Evolutionary conservation across 73 alveolate genomes (phyloP).

Genomic region (Halteria grandinella): DNA sequence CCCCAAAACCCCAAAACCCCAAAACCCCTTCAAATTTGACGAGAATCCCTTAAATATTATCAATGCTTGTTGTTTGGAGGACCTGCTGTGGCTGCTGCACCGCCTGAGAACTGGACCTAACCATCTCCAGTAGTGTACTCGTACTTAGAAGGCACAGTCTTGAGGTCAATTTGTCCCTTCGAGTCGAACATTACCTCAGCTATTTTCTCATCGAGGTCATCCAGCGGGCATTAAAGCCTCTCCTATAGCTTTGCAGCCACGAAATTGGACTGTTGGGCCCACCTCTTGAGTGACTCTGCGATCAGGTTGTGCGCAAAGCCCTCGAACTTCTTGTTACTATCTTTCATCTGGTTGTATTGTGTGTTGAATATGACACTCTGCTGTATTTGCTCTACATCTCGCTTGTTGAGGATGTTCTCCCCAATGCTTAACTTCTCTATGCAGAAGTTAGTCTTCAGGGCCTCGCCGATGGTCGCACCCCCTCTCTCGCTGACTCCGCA

Average conservation of each 20-base stretch:
- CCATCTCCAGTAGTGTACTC: conserved; percentile 69
- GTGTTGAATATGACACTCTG: conserved; percentile 76
- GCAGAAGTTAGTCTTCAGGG: conserved; percentile 75
- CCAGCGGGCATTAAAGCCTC: conserved; percentile 64
- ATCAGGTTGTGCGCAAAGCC: conserved; percentile 77
- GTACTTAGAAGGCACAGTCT: conserved; percentile 61
- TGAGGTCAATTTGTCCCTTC: conserved; percentile 41
- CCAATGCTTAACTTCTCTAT: conserved; percentile 78
- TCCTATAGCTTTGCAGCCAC: conserved; percentile 71
- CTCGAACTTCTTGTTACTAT: conserved; percentile 73
- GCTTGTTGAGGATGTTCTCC: conserved; percentile 62
- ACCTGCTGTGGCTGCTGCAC: no score
- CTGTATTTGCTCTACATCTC: conserved; percentile 67
- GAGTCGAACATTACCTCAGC: conserved; percentile 73
- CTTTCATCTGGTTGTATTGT: conserved; percentile 72
- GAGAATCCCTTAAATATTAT: no score
- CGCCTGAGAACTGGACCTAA: conserved; percentile 39
- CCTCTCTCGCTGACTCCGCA: conserved; percentile 67
- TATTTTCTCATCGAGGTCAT: conserved; percentile 71
- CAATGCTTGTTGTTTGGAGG: no score
- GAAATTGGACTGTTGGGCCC: conserved; percentile 66
- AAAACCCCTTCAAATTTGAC: no score
- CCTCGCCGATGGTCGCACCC: conserved; percentile 71
- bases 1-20: no score
- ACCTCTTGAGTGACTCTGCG: conserved; percentile 71